Base-by-base conservation (phyloP, 495 filamentous ascomycete genomes). In the Paragyromitra xinjiangensis region DNA sequence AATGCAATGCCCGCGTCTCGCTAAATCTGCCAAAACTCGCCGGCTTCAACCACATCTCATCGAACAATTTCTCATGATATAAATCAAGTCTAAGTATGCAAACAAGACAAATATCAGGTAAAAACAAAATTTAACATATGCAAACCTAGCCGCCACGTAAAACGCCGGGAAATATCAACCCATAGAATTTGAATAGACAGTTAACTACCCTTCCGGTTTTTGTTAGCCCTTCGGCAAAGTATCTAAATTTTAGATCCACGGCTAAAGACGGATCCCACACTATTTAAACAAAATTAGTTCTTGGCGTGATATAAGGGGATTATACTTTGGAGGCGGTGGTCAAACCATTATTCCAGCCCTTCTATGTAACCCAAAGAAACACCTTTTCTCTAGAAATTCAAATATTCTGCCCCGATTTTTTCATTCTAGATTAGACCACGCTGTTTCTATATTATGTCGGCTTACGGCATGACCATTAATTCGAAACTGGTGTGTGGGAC, bases 1-100 rank as follows among this genome's bases (percentile, higher is more conserved):
- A 78, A 78, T 72, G 74, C 74, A 78, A 78, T 78, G 75, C 56
- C 69, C 69, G 51, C 77, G 42, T 71, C 73, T 79, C 74, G 77
- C 77, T 79, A 79, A 78, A 77, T 61, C 65, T 70, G 53, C 76
- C 58, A 64, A 71, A 77, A 44, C 12, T 70, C 70, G 29, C 37
- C 42, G 26, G 12, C 29, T 50, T 61, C 62, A 77, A 77, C 73
- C 61, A 77, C 68, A 77, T 77, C 73, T 77, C 73, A 77, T 77
- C 73, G 37, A 34, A 34, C 73, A 68, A 37, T 29, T 42, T 22
- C 11, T 29, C 48, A 53, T 11, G n/a, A 64, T 64, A 73, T 45
- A 64, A 64, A 56, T n/a, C 12, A 40, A 64, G 42, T 40, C 42
- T 42, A 45, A 62, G 22, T 39, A 62, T 45, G 34, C 62, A 72